Evolutionary conservation across 1,284 basidiomycete species (phyloP).

Genomic region (Papiliotrema flavescens): DNA sequence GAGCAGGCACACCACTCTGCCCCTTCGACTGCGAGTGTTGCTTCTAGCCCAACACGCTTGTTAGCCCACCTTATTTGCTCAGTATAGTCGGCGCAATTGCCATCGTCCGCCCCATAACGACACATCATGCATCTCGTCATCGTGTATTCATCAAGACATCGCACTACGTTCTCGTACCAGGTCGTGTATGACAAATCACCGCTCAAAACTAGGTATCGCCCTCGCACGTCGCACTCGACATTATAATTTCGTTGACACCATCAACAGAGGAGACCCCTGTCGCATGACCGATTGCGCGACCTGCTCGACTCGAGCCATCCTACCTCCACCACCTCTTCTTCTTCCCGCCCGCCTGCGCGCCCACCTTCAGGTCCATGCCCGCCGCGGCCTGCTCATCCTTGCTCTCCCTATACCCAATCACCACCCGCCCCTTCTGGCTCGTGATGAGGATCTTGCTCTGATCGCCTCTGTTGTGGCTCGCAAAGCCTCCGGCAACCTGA

Average conservation of each 20-base stretch:
- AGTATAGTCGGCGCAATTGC: too few relatives aligned
- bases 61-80: too few relatives aligned
- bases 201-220: too few relatives aligned
- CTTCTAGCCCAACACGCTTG: too few relatives aligned
- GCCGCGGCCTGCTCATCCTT: conserved; percentile 21
- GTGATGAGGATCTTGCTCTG: conserved; percentile 29
- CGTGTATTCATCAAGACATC: too few relatives aligned
- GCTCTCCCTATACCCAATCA: conserved; percentile 26
- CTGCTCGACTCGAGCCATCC: conserved; percentile 11
- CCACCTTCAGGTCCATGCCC: conserved; percentile 27
- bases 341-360: conserved; percentile 15
- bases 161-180: too few relatives aligned
- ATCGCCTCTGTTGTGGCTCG: conserved; percentile 16
- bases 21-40: conserved; percentile 20
- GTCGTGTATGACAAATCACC: too few relatives aligned
- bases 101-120: too few relatives aligned
- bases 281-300: too few relatives aligned
- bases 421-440: conserved; percentile 27
- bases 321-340: conserved; percentile 31
- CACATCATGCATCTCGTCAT: neutral
- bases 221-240: neutral
- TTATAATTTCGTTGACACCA: too few relatives aligned
- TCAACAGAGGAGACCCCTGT: too few relatives aligned
- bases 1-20: conserved; percentile 55
- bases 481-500: conserved; percentile 21